Conservation (phyloP, 73 alveolate species). For the Blepharisma japonicum region DNA sequence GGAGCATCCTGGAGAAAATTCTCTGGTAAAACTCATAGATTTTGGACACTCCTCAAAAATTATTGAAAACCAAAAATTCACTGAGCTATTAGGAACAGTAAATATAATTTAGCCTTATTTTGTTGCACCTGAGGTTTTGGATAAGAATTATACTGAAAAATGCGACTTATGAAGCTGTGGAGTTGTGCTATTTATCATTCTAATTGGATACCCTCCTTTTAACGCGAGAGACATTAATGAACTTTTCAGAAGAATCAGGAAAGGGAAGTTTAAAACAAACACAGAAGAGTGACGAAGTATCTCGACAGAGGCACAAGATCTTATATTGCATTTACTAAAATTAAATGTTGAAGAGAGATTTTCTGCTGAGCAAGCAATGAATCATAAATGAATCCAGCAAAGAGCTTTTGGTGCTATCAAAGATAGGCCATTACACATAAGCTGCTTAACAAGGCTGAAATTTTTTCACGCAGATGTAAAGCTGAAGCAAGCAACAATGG, state of each 20-base stretch:
- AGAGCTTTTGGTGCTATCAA: too few relatives aligned
- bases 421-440: too few relatives aligned
- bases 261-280: constrained; percentile 40
- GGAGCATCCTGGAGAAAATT: constrained; percentile 38
- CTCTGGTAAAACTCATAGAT: constrained; percentile 54
- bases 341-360: not conserved
- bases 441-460: not conserved
- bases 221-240: constrained; percentile 57
- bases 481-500: not conserved
- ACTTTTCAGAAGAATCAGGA: constrained; percentile 40
- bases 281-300: constrained; percentile 66
- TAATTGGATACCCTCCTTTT: constrained; percentile 60
- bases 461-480: not conserved
- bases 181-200: constrained; percentile 56
- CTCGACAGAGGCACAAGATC: constrained; percentile 60
- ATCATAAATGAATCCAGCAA: not conserved
- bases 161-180: constrained; percentile 75
- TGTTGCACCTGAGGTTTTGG: constrained; percentile 70
- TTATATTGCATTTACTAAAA: constrained; percentile 32
- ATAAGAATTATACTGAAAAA: constrained; percentile 48
- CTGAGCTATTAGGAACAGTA: constrained; percentile 31
- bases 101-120: constrained; percentile 35
- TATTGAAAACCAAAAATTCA: constrained; percentile 58
- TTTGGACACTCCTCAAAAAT: constrained; percentile 56
- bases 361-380: not conserved